Base-by-base conservation (phyloP, 169 alveolate species). In the Condylostoma magnum region DNA sequence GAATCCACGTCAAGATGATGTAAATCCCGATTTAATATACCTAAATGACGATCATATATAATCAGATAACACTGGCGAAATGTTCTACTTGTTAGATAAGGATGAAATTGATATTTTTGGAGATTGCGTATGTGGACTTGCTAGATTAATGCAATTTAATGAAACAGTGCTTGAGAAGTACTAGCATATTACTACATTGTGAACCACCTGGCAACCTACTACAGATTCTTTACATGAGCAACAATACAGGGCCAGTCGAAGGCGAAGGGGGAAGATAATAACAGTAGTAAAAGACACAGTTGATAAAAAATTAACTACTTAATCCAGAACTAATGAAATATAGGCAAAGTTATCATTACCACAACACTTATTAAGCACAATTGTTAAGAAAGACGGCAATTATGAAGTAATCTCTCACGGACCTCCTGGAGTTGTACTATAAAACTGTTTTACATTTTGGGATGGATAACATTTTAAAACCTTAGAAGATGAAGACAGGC, bases 101-200 rank as follows among this genome's bases (percentile, higher is more conserved):
- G 81, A 68, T n/a, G 50, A 43, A 52, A 75, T 30, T 30, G 78
- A 52, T 31, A 30, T 55, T 44, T 70, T 57, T 36, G 63, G 56
- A n/a, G 79, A 70, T 12, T 70, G 79, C 58, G 48, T 48, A 12
- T 70, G 79, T 22, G 28, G 41, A 0, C 18, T 70, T 8, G 65
- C 52, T 3, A 55, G 43, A 27, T 28, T 55, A 12, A 70, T 70
- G 22, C 63, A 58, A 50, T 70, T 70, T 33, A 70, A 60, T 70
- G 73, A 70, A 15, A 2, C 44, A 12, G 12, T 63, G 10, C 25
- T 66, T 44, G n/a, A 30, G 22, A 36, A 66, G 25, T 31, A 46
- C 20, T 6, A 47, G n/a, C 38, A 60, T 27, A 10, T 8, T 12
- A 38, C 56, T 34, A 60, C 71, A 20, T 60, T 60, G n/a, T 60